These are phyloP conservation scores for Cercospora sp. DNA, from an alignment of 2,329 filamentous ascomycete genomes.

Conservation along the genomic window DNA sequence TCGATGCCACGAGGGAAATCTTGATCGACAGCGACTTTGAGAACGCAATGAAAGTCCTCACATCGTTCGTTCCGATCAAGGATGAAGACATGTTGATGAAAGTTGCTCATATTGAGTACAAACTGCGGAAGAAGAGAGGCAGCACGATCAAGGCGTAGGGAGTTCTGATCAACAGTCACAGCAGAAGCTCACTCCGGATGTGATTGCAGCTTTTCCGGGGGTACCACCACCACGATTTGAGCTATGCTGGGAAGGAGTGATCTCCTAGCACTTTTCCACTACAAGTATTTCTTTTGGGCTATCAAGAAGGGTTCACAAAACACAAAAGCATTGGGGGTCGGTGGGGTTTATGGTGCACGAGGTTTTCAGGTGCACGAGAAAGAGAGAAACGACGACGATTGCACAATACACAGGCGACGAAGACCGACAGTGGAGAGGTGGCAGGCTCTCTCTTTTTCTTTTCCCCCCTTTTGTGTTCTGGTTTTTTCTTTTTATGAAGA, in stretches of 20 bases:
- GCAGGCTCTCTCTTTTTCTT: background rate
- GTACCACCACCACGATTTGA: background rate
- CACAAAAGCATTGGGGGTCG: background rate
- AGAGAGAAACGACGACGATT: background rate
- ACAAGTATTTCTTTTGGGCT: background rate
- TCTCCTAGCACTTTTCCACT: background rate
- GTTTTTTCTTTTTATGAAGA: constrained; percentile 5
- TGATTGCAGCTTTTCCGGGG: background rate
- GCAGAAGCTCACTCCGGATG: background rate
- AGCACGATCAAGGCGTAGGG: constrained; percentile 16
- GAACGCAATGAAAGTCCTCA: constrained; percentile 95
- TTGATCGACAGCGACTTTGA: constrained; percentile 93
- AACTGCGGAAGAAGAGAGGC: constrained; percentile 57
- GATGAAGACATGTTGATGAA: constrained; percentile 93
- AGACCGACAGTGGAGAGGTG: constrained; percentile 1
- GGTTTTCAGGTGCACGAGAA: background rate
- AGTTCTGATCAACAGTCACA: constrained; percentile 4
- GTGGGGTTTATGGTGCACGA: background rate
- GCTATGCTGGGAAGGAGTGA: background rate
- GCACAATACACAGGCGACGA: background rate
- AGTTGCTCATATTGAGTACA: constrained; percentile 85
- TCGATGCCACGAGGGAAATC: constrained; percentile 85
- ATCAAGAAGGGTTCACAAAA: background rate
- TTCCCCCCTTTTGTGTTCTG: background rate
- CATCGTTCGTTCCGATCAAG: constrained; percentile 88